Percentiles rank a stretch among this genome's conserved stretches.
Evolutionary conservation across 2,329 filamentous ascomycete genomes (phyloP).

Genomic region (Colletotrichum viniferum): DNA sequence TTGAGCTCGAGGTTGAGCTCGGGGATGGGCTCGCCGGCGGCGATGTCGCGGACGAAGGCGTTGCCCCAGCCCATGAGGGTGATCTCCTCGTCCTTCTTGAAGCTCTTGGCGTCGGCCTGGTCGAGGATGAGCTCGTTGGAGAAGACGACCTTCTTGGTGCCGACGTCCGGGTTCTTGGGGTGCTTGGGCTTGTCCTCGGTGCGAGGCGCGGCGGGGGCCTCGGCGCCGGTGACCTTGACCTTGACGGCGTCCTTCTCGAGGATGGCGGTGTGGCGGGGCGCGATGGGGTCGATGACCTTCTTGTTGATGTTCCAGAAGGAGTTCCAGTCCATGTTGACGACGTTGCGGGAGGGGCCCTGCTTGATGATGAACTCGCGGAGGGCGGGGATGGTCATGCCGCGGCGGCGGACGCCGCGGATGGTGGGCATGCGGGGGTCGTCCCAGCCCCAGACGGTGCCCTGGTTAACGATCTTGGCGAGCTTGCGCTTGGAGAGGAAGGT

Average conservation of each 20-base stretch:
- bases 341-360: conserved; percentile 83
- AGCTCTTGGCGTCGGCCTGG: conserved; percentile 82
- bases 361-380: conserved; percentile 84
- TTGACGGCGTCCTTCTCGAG: conserved; percentile 73
- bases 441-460: conserved; percentile 80
- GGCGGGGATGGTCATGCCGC: conserved; percentile 79
- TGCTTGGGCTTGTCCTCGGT: conserved; percentile 84
- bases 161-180: conserved; percentile 84
- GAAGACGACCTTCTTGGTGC: conserved; percentile 84
- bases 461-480: conserved; percentile 81
- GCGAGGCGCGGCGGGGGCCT: conserved; percentile 65
- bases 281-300: conserved; percentile 80
- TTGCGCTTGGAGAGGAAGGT: conserved; percentile 88
- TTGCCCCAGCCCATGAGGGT: conserved; percentile 98
- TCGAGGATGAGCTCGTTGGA: conserved; percentile 80
- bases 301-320: conserved; percentile 78
- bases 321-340: conserved; percentile 84
- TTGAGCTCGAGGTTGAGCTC: conserved; percentile 84
- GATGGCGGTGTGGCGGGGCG: conserved; percentile 76
- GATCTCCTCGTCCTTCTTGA: conserved; percentile 87
- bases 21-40: conserved; percentile 64
- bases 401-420: conserved; percentile 76
- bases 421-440: conserved; percentile 89
- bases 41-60: conserved; percentile 75
- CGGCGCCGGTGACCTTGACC: conserved; percentile 70